Conservation (phyloP, 1,284 basidiomycete genomes). For the Entoloma clypeatum region DNA sequence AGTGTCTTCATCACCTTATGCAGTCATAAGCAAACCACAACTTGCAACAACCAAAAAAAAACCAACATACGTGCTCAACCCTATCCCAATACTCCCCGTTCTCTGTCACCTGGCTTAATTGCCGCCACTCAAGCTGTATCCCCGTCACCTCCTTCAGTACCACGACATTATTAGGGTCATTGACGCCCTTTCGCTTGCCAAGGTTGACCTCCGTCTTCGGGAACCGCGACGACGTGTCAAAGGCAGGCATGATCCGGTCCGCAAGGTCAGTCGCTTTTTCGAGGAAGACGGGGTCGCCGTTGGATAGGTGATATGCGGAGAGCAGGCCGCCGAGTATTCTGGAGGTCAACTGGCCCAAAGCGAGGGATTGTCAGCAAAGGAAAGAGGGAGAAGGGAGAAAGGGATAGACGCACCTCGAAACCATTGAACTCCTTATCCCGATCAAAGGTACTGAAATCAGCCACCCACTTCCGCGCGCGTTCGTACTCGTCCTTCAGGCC, state of each 20-base stretch:
- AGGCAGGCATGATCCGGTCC: slow-evolving; percentile 79
- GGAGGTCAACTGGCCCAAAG: slow-evolving; percentile 40
- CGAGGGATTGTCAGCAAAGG: background rate
- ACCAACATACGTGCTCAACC: slow-evolving; percentile 60
- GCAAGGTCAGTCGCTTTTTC: slow-evolving; percentile 77
- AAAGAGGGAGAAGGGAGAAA: background rate
- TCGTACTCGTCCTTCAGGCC: slow-evolving; percentile 76
- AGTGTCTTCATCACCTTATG: slow-evolving; percentile 57
- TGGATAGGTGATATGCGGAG: slow-evolving; percentile 75
- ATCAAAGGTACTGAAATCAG: slow-evolving; percentile 69
- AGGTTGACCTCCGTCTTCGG: slow-evolving; percentile 82
- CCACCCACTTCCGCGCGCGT: slow-evolving; percentile 78
- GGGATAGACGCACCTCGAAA: slow-evolving; percentile 68
- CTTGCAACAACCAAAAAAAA: background rate
- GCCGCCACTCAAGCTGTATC: slow-evolving; percentile 86
- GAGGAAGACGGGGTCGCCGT: slow-evolving; percentile 67
- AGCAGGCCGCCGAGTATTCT: slow-evolving; percentile 56
- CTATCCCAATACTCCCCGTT: slow-evolving; percentile 80
- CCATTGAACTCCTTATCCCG: slow-evolving; percentile 81
- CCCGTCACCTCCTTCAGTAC: slow-evolving; percentile 84
- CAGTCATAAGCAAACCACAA: background rate
- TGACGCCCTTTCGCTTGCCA: slow-evolving; percentile 56
- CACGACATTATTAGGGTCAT: slow-evolving; percentile 63
- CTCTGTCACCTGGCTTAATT: slow-evolving; percentile 76
- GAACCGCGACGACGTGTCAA: slow-evolving; percentile 79